Conservation (phyloP, 352 stramenopile species). For the Globisporangium megalacanthum region DNA sequence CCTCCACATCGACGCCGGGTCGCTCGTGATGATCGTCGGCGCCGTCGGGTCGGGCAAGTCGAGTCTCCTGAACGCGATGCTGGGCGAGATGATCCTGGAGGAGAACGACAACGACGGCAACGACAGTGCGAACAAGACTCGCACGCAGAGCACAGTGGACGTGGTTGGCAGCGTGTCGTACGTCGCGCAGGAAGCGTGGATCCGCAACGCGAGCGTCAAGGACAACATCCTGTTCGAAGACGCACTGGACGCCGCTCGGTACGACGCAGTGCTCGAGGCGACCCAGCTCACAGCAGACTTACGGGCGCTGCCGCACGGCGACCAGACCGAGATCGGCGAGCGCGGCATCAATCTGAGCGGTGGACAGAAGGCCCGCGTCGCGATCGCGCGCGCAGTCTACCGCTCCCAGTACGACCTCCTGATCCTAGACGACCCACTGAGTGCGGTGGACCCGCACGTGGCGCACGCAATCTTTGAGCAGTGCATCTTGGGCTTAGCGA, state of each 20-base stretch:
- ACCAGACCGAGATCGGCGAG: slow-evolving; percentile 56
- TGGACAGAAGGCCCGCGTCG: slow-evolving; percentile 70
- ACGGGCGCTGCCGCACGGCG: slow-evolving; percentile 38
- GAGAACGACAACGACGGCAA: slow-evolving; percentile 6
- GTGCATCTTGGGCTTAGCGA: slow-evolving; percentile 63
- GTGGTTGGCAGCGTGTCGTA: slow-evolving; percentile 54
- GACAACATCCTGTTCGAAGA: slow-evolving; percentile 90
- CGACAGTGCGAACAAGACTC: too few species aligned
- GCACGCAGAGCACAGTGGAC: slow-evolving; percentile 6
- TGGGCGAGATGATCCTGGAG: slow-evolving; percentile 38
- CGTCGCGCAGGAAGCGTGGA: slow-evolving; percentile 89
- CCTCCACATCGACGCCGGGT: slow-evolving; percentile 55
- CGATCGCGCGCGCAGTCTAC: slow-evolving; percentile 91
- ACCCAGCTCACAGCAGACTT: slow-evolving; percentile 39
- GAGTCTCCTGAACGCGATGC: slow-evolving; percentile 40
- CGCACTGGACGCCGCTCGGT: slow-evolving; percentile 27
- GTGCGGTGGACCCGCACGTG: slow-evolving; percentile 94
- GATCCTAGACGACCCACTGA: slow-evolving; percentile 93
- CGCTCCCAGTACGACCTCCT: slow-evolving; percentile 80
- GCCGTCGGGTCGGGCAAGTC: slow-evolving; percentile 49
- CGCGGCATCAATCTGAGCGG: slow-evolving; percentile 55
- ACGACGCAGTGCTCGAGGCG: slow-evolving; percentile 28
- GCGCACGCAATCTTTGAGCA: slow-evolving; percentile 90
- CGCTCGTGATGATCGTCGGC: slow-evolving; percentile 51
- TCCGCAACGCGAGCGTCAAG: slow-evolving; percentile 83